Base-by-base conservation (phyloP, 2,329 filamentous ascomycete species). In the Ophiostoma sp. region DNA sequence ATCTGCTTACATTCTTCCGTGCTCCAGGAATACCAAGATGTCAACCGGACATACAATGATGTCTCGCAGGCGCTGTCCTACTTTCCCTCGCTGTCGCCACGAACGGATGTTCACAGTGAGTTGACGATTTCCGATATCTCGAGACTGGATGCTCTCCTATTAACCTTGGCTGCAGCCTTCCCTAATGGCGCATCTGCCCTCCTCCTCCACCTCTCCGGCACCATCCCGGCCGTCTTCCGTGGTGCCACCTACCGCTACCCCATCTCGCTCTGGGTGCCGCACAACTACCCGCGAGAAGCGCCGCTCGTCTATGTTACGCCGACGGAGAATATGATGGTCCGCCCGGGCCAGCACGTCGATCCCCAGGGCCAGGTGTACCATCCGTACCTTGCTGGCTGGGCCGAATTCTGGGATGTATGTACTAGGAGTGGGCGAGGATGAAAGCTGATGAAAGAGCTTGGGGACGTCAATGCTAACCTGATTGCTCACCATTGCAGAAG, bases 51-150 rank as follows among this genome's bases (percentile, higher is more conserved):
- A 71, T 98, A 98, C 84, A 92, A 92, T 81, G 95, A 98, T 83
- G 91, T 97, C 78, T 95, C 93, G 76, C 92, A 94, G 80, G 89
- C 91, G 36, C 89, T 99, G 71, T 88, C 92, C 42, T 89, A 92
- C 77, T 94, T 94, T 80, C 90, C 94, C 8, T 92, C 93, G 1
- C 86, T 99, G 28, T 88, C 91, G 9, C 94, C 95, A 33, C 90
- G 93, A 78, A 99, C 96, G 75, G 95, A 98, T 82, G 95, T 98
- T 70, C 97, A 98, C 83, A 98, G 94, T 97, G 87, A 78, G 89
- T 73, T 36, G 33, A 28, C 3, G 17, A 2, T 7, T 19, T 1
- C n/a, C n/a, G 4, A 28, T 15, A 17, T 22, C 31, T 9, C 22
- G 4, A n/a, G 7, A 31, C 9, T 19, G 6, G 12, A 25, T 42